A percentile compares a stretch with the other conserved stretches of the same genome.
phyloP scores from a whole-genome alignment of 1,139 yeast species.

The Yamadazyma jaroonii region DNA sequence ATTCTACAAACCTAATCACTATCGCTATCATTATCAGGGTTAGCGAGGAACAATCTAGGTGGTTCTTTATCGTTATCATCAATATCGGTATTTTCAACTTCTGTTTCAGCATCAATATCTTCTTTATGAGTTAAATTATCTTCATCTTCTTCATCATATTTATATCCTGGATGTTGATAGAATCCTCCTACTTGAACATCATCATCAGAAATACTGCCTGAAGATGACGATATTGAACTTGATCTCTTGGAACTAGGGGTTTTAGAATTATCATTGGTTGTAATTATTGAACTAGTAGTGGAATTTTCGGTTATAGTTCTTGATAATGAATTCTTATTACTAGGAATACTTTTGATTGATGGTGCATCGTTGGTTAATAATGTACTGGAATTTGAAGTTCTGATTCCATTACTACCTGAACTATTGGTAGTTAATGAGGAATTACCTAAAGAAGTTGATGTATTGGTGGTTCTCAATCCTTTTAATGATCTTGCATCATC shows the following conservation, averaged over 20 bases:
- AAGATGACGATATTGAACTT: conserved; percentile 12
- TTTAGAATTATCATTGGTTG: conserved; percentile 18
- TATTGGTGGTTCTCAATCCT: conserved; percentile 2
- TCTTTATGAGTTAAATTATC: conserved; percentile 6
- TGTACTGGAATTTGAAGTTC: conserved; percentile 17
- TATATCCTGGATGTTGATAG: conserved; percentile 45
- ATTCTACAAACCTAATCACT: neutral
- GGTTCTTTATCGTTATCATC: conserved; percentile 29
- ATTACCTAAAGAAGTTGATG: conserved; percentile 3
- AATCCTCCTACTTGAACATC: conserved; percentile 27
- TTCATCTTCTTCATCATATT: conserved; percentile 17
- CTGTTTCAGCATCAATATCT: conserved; percentile 20
- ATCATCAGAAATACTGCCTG: conserved; percentile 22
- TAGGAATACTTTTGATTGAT: conserved; percentile 12
- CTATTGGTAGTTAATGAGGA: neutral
- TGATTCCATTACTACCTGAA: neutral
- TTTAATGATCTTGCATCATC: conserved; percentile 25
- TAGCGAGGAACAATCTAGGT: conserved; percentile 61
- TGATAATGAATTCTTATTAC: conserved; percentile 23
- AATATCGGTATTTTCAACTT: conserved; percentile 9
- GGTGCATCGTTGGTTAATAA: conserved; percentile 7
- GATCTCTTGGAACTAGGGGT: conserved; percentile 6
- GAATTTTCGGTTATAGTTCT: conserved; percentile 32
- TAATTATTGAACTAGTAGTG: conserved; percentile 15
- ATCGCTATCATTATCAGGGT: conserved; percentile 51